Base-by-base conservation (phyloP, 345 rosid genomes). In the Kandelia obovata region DNA sequence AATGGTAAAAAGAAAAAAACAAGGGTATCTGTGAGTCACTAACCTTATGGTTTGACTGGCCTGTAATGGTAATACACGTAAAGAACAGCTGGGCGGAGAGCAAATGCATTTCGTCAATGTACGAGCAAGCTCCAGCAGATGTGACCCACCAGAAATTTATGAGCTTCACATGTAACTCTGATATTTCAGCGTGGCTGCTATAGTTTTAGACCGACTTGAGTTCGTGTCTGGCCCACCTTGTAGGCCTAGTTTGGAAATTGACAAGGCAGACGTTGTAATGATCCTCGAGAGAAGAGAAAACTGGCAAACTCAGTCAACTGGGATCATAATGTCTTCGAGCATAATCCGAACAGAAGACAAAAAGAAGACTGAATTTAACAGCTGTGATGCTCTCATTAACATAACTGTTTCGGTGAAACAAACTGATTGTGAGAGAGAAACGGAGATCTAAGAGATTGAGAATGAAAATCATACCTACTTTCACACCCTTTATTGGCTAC, bases 81-180 rank as follows among this genome's bases (percentile, higher is more conserved):
- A 0, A 43, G 17, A 43, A 13, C 49, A 19, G 49, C 16, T 1
- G 5, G 49, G 5, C 49, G 49, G 49, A 19, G 19, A 43, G 49
- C 19, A 0, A 52, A 35, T 34, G 71, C 66, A 55, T 43, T 56
- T 61, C 49, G 61, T 31, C 28, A 26, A n/a, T 6, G 28, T 11
- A 59, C 17, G 34, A 66, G 62, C 58, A 53, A 52, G 53, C 19
- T n/a, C 37, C 39, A 30, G 68, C 77, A 70, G 64, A 62, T 56
- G 67, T 66, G 83, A 71, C 72, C 80, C 80, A 72, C 78, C 64
- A 64, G 59, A 67, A 72, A 67, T 72, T 43, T 58, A 72, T 72
- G 73, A 74, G 67, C 62, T 75, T 67, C 80, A 80, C 82, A 75
- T 80, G 83, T 64, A 70, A 56, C 58, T 28, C 71, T 71, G 76